Base-by-base conservation (phyloP, 306 rosid species). In the Ceratonia siliqua region DNA sequence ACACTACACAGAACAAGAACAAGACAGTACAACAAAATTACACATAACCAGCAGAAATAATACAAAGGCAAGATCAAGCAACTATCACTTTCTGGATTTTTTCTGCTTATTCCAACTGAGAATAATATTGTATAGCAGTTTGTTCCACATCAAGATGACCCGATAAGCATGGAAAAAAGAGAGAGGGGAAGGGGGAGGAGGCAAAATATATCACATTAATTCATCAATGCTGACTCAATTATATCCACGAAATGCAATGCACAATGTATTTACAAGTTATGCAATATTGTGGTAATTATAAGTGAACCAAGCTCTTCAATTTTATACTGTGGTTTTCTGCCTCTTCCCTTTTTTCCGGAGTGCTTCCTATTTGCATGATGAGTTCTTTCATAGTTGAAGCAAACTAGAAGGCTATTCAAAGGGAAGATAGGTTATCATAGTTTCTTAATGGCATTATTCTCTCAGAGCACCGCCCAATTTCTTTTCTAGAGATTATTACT, bases 261-360 rank as follows among this genome's bases (percentile, higher is more conserved):
- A 50, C 25, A 63, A 62, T 17, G 39, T 8, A 28, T 32, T 38
- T 77, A 50, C 30, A 67, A n/a, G n/a, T n/a, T n/a, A n/a, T n/a
- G n/a, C n/a, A 76, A 55, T 21, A 38, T 20, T 64, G 39, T 13
- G 50, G 54, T 56, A 75, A 42, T 81, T 27, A 54, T 45, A 27
- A 4, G 53, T 43, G 30, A 68, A 68, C 53, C 32, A 52, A 59
- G 61, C 63, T 75, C 65, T 54, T 76, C 68, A 53, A 75, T 38
- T 62, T 52, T 22, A 80, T 69, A 22, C 39, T 9, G 2, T 46
- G 49, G n/a, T 46, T 15, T 0, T 2, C 6, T 57, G 17, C 39
- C 39, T 54, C 3, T 28, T 57, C 7, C 63, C 15, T 21, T 24
- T 57, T 13, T 5, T 27, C 15, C 21, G 5, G 39, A 14, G 21